phyloP scores from a whole-genome alignment of 108 stramenopile species.

The Fragilariopsis cylindrus region DNA sequence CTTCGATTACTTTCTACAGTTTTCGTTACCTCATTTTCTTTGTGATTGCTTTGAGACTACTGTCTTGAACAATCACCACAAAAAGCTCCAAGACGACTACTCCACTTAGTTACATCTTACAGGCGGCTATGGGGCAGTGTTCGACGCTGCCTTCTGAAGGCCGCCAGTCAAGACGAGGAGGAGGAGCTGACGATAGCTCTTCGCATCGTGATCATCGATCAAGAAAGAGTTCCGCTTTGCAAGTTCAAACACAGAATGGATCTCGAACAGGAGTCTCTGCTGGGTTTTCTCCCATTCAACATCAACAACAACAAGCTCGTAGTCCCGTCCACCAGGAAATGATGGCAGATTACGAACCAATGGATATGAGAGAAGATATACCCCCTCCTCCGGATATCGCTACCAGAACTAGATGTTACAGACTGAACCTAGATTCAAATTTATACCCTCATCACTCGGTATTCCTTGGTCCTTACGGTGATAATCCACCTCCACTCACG shows the following conservation, averaged over 20 bases:
- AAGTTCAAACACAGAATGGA: conserved; percentile 18
- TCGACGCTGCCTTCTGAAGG: conserved; percentile 67
- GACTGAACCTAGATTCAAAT: conserved; percentile 71
- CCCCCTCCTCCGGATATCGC: conserved; percentile 53
- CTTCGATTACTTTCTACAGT: too few relatives aligned
- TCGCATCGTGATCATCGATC: conserved; percentile 11
- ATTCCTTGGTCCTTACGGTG: conserved; percentile 45
- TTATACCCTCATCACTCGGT: conserved; percentile 20
- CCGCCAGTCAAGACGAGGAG: conserved; percentile 25
- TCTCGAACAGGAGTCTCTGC: background rate
- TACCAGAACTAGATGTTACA: conserved; percentile 69
- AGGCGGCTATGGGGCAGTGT: conserved; percentile 78
- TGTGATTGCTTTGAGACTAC: conserved; percentile 33
- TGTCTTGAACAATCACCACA: conserved; percentile 35
- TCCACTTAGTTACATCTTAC: conserved; percentile 63
- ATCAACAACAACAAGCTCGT: conserved; percentile 28
- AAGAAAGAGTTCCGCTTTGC: conserved; percentile 19
- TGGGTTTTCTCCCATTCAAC: conserved; percentile 10
- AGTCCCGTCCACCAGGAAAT: conserved; percentile 12
- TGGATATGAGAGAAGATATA: conserved; percentile 45
- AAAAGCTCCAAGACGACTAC: conserved; percentile 42
- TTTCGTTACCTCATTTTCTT: background rate
- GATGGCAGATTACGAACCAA: conserved; percentile 24
- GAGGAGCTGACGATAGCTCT: conserved; percentile 11
- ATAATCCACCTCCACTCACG: conserved; percentile 47